A percentile compares a stretch with the other conserved stretches of the same genome.
Conservation (phyloP, 768 basidiomycete genomes). For the Mycena vitilis region DNA sequence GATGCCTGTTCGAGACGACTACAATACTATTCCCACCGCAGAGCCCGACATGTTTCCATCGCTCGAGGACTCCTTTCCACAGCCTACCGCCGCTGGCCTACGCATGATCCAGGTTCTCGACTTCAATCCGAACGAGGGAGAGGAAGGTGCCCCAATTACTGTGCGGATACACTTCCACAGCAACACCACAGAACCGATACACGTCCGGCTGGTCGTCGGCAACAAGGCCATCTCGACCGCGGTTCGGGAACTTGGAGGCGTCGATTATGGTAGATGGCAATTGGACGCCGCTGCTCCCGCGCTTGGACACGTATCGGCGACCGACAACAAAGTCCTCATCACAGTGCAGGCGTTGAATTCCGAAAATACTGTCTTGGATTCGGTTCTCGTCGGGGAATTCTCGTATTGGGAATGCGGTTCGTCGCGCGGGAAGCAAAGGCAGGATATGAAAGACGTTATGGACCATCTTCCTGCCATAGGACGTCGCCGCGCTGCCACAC, state of each 20-base stretch:
- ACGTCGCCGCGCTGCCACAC: slow-evolving; percentile 32
- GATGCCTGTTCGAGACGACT: slow-evolving; percentile 5
- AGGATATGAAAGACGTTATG: slow-evolving; percentile 1
- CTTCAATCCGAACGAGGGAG: slow-evolving; percentile 74
- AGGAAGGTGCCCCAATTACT: slow-evolving; percentile 69
- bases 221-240: slow-evolving; percentile 74
- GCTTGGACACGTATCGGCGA: slow-evolving; percentile 53
- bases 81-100: slow-evolving; percentile 56
- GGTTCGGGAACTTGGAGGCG: slow-evolving; percentile 64
- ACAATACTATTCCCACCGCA: slow-evolving; percentile 5
- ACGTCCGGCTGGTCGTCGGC: slow-evolving; percentile 81
- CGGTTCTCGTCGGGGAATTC: slow-evolving; percentile 78
- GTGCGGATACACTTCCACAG: slow-evolving; percentile 72
- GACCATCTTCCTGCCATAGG: slow-evolving; percentile 22
- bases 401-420: slow-evolving; percentile 66
- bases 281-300: slow-evolving; percentile 72
- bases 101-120: slow-evolving; percentile 74
- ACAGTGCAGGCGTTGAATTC: slow-evolving; percentile 73
- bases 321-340: slow-evolving; percentile 60
- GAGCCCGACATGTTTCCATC: slow-evolving; percentile 11
- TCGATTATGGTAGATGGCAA: slow-evolving; percentile 68
- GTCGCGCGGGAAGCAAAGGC: slow-evolving; percentile 32
- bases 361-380: slow-evolving; percentile 67
- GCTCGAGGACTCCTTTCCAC: slow-evolving; percentile 28
- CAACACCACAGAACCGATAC: slow-evolving; percentile 62